Percentiles rank a stretch among this genome's conserved stretches.
Conservation (phyloP, 306 rosid genomes). For the Cicer yamashitae region DNA sequence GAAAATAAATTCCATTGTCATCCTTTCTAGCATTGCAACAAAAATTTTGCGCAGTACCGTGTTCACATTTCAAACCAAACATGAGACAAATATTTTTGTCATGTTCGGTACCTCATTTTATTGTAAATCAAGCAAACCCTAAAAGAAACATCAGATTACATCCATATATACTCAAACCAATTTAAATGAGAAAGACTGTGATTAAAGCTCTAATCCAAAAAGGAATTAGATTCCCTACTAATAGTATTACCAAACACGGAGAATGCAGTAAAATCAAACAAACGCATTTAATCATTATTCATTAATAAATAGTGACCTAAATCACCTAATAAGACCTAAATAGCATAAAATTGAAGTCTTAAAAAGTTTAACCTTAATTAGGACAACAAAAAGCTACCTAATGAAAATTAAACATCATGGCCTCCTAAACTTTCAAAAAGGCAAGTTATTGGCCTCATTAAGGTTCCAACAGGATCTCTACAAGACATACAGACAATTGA, state of each 20-base stretch:
- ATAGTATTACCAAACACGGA: slow-evolving; percentile 22
- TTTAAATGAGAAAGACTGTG: neutral
- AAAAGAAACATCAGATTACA: slow-evolving; percentile 14
- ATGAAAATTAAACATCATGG: slow-evolving; percentile 29
- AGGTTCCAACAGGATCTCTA: slow-evolving; percentile 31
- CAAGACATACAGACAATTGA: neutral
- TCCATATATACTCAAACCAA: slow-evolving; percentile 7
- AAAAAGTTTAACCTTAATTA: neutral
- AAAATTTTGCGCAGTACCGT: neutral
- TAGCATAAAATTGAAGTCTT: slow-evolving; percentile 1
- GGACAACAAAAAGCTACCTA: slow-evolving; percentile 18
- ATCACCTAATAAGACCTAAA: slow-evolving; percentile 23
- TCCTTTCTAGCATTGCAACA: neutral
- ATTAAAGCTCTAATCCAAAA: slow-evolving; percentile 26
- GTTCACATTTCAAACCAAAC: too few species aligned
- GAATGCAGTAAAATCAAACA: slow-evolving; percentile 16
- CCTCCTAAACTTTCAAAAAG: neutral
- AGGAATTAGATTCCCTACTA: slow-evolving; percentile 15
- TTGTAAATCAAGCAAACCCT: too few species aligned
- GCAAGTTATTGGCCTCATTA: slow-evolving; percentile 12
- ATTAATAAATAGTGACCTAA: slow-evolving; percentile 19
- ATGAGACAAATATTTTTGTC: too few species aligned
- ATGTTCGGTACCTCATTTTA: too few species aligned
- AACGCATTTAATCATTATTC: slow-evolving; percentile 30
- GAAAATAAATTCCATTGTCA: neutral